Percentiles rank a stretch among this genome's conserved stretches.
These are phyloP conservation scores for Chiua virens DNA, from an alignment of 768 basidiomycete species.

Conservation along the genomic window DNA sequence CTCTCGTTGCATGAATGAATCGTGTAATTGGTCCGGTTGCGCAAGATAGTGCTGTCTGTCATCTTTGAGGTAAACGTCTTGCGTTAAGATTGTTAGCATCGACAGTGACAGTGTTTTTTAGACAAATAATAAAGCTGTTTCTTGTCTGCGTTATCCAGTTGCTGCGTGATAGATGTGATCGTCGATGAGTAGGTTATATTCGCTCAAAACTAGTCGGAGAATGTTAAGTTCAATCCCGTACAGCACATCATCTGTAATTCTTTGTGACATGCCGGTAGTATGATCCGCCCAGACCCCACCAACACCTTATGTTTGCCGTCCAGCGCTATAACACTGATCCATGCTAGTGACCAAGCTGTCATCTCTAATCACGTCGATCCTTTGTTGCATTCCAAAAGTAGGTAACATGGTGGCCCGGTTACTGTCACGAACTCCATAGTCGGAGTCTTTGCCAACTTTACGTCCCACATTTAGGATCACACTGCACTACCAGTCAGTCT, in stretches of 20 bases:
- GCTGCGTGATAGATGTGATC: neutral
- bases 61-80: conserved; percentile 17
- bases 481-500: too few species aligned
- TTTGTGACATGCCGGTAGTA: too few species aligned
- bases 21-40: conserved; percentile 9
- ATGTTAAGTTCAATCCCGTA: conserved; percentile 2
- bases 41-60: conserved; percentile 29
- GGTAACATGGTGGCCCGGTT: too few species aligned
- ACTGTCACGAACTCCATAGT: too few species aligned
- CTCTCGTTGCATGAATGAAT: conserved; percentile 8
- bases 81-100: neutral
- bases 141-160: conserved; percentile 1
- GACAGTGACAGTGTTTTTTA: conserved; percentile 10
- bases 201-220: neutral
- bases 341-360: too few species aligned
- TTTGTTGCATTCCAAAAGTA: too few species aligned
- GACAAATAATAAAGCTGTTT: conserved; percentile 12
- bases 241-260: neutral
- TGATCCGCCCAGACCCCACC: too few species aligned
- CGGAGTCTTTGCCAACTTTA: too few species aligned
- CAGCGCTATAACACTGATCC: too few species aligned
- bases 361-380: too few species aligned
- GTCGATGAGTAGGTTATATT: conserved; percentile 2
- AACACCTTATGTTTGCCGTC: too few species aligned
- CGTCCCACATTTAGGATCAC: too few species aligned